Evolutionary conservation across 495 filamentous ascomycete genomes (phyloP).

Genomic region (Patellaria atrata): DNA sequence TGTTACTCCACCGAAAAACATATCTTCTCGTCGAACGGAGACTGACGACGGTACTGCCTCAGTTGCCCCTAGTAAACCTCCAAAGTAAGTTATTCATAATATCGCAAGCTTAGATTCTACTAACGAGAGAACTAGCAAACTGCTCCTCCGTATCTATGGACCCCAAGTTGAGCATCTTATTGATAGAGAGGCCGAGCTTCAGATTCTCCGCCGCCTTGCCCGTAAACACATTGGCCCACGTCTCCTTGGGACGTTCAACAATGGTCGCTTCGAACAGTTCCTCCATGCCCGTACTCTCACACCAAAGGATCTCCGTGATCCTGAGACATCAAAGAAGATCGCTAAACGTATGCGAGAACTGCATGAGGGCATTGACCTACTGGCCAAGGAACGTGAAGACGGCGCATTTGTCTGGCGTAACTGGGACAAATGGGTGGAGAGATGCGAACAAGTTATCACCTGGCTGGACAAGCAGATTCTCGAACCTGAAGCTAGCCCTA

Average conservation of each 20-base stretch:
- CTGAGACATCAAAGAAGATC: conserved; percentile 78
- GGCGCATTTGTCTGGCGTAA: conserved; percentile 80
- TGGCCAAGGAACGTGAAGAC: conserved; percentile 56
- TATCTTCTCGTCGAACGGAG: conserved; percentile 27
- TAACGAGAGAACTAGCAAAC: conserved; percentile 39
- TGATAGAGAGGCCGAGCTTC: conserved; percentile 78
- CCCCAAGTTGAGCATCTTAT: conserved; percentile 94
- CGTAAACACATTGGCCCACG: conserved; percentile 86
- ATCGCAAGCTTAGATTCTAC: background rate
- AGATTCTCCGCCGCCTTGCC: conserved; percentile 72
- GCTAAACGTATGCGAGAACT: conserved; percentile 97
- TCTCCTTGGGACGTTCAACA: conserved; percentile 83
- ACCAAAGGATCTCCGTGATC: conserved; percentile 57
- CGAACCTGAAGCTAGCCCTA: conserved; percentile 28
- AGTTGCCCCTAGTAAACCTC: conserved; percentile 34
- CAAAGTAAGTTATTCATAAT: conserved; percentile 26
- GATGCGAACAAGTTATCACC: conserved; percentile 59
- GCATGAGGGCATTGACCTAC: conserved; percentile 81
- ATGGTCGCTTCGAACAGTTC: conserved; percentile 94
- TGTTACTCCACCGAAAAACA: conserved; percentile 58
- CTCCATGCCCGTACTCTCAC: conserved; percentile 71
- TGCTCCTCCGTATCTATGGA: conserved; percentile 86
- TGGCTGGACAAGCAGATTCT: conserved; percentile 60
- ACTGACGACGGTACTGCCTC: conserved; percentile 27
- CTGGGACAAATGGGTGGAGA: conserved; percentile 87